Evolutionary conservation across 2,329 filamentous ascomycete species (phyloP), one percentile per base, ranked within the genome.

Genomic region (Penicillium aurantiogriseum): DNA sequence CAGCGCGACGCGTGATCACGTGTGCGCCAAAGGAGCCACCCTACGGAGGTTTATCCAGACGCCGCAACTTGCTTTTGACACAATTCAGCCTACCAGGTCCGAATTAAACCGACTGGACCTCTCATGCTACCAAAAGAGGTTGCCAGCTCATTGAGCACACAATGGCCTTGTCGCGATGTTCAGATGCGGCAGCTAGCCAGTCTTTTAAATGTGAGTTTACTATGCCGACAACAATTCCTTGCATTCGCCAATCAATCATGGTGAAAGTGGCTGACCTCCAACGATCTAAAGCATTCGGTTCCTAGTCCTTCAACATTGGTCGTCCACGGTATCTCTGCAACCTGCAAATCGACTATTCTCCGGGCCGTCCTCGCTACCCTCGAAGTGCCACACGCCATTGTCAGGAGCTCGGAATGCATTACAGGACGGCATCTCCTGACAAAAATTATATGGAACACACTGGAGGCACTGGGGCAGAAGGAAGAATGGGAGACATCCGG

Each of bases 241-340:
- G 5, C 23, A 29, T 25, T n/a, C 35, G 17, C 17, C 5, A 49
- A 15, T 27, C n/a, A 17, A 15, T 27, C n/a, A 17, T 31, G 40
- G 11, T 21, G 27, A 36, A 19, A 31, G 5, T 53, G n/a, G 45
- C 38, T 27, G 25, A 44, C 40, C 31, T 57, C 50, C 7, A n/a
- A 6, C 1, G 47, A n/a, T 40, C 4, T 47, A 59, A 48, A 78
- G 75, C 68, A 70, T 42, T 38, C 56, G 17, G 61, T 87, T n/a
- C 87, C 90, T 31, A 87, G 85, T 56, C 89, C 89, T 56, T 80
- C 85, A 11, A 89, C 90, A 59, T 74, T 97, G 11, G 86, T 97
- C 23, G 75, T 95, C 48, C 87, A 97, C 73, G 94, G 94, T 50
- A 85, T 92, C 31, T 87, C 92, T 68, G 88, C 91, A 2, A 96